Evolutionary conservation across 192 early-diverging fungal species (phyloP), one percentile per base, ranked within the genome.

Genomic region (Coemansia sp.): DNA sequence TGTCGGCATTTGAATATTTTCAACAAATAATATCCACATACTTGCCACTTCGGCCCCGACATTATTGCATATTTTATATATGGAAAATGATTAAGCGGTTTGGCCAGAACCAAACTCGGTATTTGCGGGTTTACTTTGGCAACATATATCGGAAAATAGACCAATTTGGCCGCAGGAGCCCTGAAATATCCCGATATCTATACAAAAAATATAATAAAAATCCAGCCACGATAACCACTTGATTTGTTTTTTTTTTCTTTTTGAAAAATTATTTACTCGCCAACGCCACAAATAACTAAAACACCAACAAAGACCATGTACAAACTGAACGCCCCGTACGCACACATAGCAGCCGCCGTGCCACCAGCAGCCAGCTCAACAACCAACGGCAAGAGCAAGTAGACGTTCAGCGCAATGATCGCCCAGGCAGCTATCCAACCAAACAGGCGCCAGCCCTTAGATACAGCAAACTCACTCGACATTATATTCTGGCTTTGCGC

Each of bases 371-470:
- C 69, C 18, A 64, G 32, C 43, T 60, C 33, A 5, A 56, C 18
- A 10, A 64, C 49, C 10, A 72, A 33, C n/a, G 71, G 71, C 30
- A 66, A 28, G 29, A 83, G 65, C 15, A 82, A 29, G 29, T 79
- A 79, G 8, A 80, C 56, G 38, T 85, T 85, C 17, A 85, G 68
- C 15, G 67, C 70, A 38, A 83, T 79, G 17, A 83, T 68, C 15
- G 79, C 76, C 3, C 49, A 44, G 4, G 82, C 79, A 3, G 79
- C 41, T 2, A 23, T 43, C 82, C 83, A 85, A 43, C 62, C 64
- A 56, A 52, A 60, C 24, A 10, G 30, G 22, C 28, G 64, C 53
- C 53, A 73, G 44, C 38, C 44, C 30, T 45, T 60, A 52, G 17
- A 11, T 27, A 29, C 25, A 14, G 64, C 64, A 74, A 74, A 74